Evolutionary conservation across 257 asterid genomes (phyloP).

Genomic region (Lycium ferocissimum): DNA sequence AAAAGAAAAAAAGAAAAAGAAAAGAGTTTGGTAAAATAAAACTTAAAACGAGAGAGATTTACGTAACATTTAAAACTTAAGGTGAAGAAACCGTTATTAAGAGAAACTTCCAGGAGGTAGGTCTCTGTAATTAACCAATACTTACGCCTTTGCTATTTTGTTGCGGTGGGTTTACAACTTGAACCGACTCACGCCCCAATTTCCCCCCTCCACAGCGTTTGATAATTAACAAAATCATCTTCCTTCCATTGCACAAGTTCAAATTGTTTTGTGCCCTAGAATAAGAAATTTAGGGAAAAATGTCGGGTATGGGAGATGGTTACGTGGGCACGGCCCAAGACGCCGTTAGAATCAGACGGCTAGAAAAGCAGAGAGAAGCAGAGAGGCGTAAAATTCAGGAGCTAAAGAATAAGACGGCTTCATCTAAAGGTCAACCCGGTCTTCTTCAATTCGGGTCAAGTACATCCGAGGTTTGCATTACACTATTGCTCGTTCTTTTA

Average conservation of each 20-base stretch:
- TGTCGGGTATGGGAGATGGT: conserved; percentile 99
- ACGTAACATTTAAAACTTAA: not conserved
- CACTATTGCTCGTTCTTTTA: not conserved
- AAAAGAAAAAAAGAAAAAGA: too few species aligned
- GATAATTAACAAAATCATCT: not conserved
- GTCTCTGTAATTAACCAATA: not conserved
- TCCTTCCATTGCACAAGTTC: not conserved
- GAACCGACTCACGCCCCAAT: not conserved
- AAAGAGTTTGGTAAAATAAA: too few species aligned
- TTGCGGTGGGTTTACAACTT: not conserved
- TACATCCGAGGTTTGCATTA: conserved; percentile 76
- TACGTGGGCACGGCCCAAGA: conserved; percentile 99
- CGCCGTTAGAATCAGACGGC: conserved; percentile 89
- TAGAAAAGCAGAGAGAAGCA: conserved; percentile 98
- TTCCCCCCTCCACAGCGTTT: not conserved
- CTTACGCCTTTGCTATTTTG: not conserved
- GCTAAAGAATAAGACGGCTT: conserved; percentile 89
- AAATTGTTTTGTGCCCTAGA: conserved; percentile 2
- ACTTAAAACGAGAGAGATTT: not conserved
- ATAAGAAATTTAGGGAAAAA: conserved; percentile 33
- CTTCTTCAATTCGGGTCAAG: conserved; percentile 98
- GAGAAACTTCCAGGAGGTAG: not conserved
- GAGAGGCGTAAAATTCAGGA: conserved; percentile 97
- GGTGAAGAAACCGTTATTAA: not conserved
- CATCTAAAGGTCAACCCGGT: conserved; percentile 83